Conservation (phyloP, 257 asterid genomes). For the Linaria vulgaris region DNA sequence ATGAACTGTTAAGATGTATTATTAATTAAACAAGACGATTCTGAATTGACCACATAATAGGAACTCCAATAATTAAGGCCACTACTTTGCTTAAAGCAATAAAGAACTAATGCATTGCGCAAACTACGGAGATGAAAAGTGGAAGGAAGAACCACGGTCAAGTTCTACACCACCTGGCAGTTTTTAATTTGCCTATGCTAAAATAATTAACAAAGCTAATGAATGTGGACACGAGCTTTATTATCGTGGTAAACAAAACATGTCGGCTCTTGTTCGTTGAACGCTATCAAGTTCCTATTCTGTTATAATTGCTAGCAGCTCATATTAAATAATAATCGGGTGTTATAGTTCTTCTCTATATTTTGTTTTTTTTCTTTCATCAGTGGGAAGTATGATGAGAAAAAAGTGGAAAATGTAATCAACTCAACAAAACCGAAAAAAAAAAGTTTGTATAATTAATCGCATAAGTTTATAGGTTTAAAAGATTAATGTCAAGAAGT, state of each 20-base stretch:
- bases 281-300: too few species aligned
- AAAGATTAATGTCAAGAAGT: too few species aligned
- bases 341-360: too few species aligned
- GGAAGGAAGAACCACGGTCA: too few species aligned
- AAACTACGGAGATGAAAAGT: conserved; percentile 22
- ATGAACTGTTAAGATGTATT: background rate
- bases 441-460: too few species aligned
- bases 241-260: background rate
- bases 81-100: background rate
- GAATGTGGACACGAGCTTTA: background rate
- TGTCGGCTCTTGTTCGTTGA: conserved; percentile 9
- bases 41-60: background rate
- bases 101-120: conserved; percentile 2
- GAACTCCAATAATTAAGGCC: conserved; percentile 7
- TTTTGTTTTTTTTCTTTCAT: too few species aligned
- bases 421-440: too few species aligned
- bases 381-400: too few species aligned
- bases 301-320: too few species aligned
- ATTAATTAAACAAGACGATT: background rate
- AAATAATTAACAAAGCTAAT: background rate
- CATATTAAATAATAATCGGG: too few species aligned
- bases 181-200: background rate
- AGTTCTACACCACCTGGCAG: background rate
- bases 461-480: too few species aligned
- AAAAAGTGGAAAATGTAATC: too few species aligned